Percentiles rank a stretch among this genome's conserved stretches.
Conservation (phyloP, 2,329 filamentous ascomycete species). For the Neofusicoccum kwambonambiense region DNA sequence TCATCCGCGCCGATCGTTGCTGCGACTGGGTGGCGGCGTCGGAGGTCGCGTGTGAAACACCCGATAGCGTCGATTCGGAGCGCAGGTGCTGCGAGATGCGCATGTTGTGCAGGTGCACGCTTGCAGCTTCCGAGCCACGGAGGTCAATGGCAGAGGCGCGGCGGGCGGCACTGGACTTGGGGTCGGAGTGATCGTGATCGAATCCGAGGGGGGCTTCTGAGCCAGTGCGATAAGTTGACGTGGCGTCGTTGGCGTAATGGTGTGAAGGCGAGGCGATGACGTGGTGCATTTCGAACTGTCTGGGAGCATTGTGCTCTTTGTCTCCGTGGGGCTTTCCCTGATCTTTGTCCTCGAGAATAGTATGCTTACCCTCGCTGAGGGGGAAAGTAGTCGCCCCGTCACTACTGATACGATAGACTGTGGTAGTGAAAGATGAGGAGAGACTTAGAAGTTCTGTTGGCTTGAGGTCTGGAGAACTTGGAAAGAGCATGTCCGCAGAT, state of each 20-base stretch:
- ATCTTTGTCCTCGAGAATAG: background rate
- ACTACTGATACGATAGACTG: background rate
- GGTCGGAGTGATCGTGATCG: constrained; percentile 20
- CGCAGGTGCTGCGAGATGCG: constrained; percentile 47
- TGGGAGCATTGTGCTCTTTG: background rate
- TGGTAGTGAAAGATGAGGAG: background rate
- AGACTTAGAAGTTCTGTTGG: background rate
- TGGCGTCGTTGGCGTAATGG: background rate
- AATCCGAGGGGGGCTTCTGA: constrained; percentile 20
- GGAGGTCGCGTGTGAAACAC: background rate
- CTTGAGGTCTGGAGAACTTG: background rate
- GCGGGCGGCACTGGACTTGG: background rate
- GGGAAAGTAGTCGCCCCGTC: background rate
- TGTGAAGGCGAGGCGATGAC: background rate
- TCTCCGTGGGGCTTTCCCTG: background rate
- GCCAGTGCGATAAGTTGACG: background rate
- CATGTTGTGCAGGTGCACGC: constrained; percentile 44
- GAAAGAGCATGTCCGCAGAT: background rate
- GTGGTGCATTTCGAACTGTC: background rate
- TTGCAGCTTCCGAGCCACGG: background rate
- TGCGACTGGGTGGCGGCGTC: background rate
- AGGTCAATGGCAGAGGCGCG: background rate
- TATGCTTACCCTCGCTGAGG: background rate
- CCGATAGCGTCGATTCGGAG: constrained; percentile 27
- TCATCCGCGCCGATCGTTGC: background rate